A percentile compares a stretch with the other conserved stretches of the same genome.
These are phyloP conservation scores for Rheum nobile DNA, from an alignment of 148 eudicot species.

Conservation along the genomic window DNA sequence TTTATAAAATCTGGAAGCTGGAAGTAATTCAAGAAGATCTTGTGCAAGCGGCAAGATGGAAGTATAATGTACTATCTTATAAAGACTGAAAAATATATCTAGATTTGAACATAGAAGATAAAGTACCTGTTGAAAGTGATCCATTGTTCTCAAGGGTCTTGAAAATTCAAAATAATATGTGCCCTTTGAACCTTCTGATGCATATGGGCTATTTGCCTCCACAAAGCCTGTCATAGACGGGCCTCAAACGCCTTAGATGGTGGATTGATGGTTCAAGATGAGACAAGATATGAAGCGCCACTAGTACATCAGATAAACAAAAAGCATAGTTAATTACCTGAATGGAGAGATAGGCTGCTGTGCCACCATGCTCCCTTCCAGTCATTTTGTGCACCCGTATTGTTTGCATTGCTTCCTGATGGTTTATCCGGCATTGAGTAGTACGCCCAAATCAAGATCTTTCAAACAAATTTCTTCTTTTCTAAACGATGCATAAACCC, in stretches of 20 bases:
- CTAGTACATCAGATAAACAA: not conserved
- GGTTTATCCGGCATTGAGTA: not conserved
- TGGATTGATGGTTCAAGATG: not conserved
- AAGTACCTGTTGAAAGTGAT: conserved; percentile 79
- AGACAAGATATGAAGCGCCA: not conserved
- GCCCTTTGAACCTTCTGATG: conserved; percentile 55
- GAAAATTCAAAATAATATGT: conserved; percentile 82
- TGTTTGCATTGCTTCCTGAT: conserved; percentile 59
- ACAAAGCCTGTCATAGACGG: conserved; percentile 45
- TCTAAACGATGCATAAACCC: not conserved
- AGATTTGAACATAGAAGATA: not conserved
- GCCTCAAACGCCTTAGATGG: conserved; percentile 1
- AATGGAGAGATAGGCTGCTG: conserved; percentile 61
- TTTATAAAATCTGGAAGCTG: not conserved
- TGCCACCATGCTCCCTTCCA: conserved; percentile 99
- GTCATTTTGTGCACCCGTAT: conserved; percentile 64
- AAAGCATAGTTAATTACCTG: conserved; percentile 34
- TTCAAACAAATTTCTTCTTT: not conserved
- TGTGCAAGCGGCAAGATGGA: not conserved
- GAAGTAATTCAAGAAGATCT: not conserved
- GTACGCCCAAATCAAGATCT: not conserved
- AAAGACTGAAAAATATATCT: not conserved
- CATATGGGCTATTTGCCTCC: conserved; percentile 70
- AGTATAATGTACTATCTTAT: not conserved
- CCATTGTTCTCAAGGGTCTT: conserved; percentile 84